A percentile compares a stretch with the other conserved stretches of the same genome.
Conservation (phyloP, 768 basidiomycete genomes). For the Chalciporus sphaerocephalus region DNA sequence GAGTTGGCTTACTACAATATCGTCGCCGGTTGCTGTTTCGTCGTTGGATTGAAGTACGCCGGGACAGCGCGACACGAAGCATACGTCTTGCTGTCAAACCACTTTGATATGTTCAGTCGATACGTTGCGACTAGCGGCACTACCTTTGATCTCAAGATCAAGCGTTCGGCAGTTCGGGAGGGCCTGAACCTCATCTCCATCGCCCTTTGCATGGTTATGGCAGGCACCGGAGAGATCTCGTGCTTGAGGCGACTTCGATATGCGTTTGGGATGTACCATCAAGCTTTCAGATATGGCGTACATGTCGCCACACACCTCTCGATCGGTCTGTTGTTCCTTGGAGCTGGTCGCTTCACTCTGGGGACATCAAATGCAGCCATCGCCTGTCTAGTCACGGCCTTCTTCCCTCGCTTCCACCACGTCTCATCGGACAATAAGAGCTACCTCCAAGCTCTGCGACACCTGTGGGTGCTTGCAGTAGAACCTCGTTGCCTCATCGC, state of each 20-base stretch:
- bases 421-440: slow-evolving; percentile 82
- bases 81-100: slow-evolving; percentile 73
- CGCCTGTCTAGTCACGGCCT: slow-evolving; percentile 82
- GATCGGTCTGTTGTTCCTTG: slow-evolving; percentile 87
- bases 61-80: slow-evolving; percentile 91
- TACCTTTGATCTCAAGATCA: slow-evolving; percentile 84
- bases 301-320: slow-evolving; percentile 90
- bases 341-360: slow-evolving; percentile 86
- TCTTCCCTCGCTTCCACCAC: slow-evolving; percentile 85
- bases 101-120: slow-evolving; percentile 76
- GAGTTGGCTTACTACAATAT: slow-evolving; percentile 93
- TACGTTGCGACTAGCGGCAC: slow-evolving; percentile 67
- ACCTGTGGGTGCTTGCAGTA: slow-evolving; percentile 93
- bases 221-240: slow-evolving; percentile 92
- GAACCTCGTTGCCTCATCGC: slow-evolving; percentile 92
- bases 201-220: slow-evolving; percentile 90
- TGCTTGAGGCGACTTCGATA: slow-evolving; percentile 83
- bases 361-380: slow-evolving; percentile 91
- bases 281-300: slow-evolving; percentile 76
- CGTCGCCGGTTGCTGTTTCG: slow-evolving; percentile 87
- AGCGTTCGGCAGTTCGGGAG: slow-evolving; percentile 80
- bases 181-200: slow-evolving; percentile 86
- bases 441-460: slow-evolving; percentile 88
- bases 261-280: slow-evolving; percentile 81
- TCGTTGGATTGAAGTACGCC: slow-evolving; percentile 87